Conservation (phyloP, 2,329 filamentous ascomycete species). For the Paecilomyces variotii region DNA sequence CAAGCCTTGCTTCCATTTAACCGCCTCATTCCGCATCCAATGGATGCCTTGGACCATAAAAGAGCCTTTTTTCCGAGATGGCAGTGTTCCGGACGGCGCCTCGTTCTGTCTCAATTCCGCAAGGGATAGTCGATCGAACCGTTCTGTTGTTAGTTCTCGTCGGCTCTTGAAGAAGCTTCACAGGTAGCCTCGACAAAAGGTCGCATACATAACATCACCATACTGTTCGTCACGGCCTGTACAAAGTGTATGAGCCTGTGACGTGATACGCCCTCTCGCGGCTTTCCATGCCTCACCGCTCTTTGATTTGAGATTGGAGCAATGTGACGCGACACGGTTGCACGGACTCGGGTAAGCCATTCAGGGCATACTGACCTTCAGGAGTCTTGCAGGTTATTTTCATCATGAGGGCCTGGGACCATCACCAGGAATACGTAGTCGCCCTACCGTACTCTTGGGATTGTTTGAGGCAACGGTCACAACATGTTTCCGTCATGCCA, state of each 20-base stretch:
- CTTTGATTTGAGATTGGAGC: background rate
- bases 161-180: background rate
- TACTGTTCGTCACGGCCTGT: background rate
- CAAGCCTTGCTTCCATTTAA: background rate
- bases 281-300: background rate
- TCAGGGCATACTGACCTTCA: background rate
- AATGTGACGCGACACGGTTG: background rate
- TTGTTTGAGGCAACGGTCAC: background rate
- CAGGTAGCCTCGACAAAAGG: too few species aligned
- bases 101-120: background rate
- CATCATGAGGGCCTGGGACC: background rate
- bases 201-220: background rate
- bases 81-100: background rate
- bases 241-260: background rate
- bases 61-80: background rate
- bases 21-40: background rate
- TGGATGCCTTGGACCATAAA: background rate
- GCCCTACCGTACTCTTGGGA: background rate
- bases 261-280: background rate
- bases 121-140: background rate
- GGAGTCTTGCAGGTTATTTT: background rate
- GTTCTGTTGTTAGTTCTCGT: background rate
- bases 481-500: background rate
- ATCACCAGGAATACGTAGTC: background rate
- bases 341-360: background rate